Conservation (phyloP, 2,329 filamentous ascomycete species). For the Fusarium newnesense region DNA sequence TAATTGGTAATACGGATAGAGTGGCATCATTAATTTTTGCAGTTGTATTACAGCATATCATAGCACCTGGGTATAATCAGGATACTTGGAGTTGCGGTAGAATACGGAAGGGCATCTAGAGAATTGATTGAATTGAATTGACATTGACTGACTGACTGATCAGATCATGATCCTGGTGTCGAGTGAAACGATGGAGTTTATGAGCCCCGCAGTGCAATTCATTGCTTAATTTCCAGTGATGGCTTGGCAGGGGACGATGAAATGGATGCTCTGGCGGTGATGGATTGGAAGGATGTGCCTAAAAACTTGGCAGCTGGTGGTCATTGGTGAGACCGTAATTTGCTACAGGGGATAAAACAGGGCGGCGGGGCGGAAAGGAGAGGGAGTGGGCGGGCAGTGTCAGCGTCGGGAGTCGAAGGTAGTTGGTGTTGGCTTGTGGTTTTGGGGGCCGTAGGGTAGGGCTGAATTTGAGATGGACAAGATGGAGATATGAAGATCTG, state of each 20-base stretch:
- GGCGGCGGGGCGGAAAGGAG: background rate
- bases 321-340: slow-evolving; percentile 9
- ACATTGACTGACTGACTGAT: background rate
- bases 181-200: background rate
- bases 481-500: too few relatives aligned
- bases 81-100: slow-evolving; percentile 23
- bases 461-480: background rate
- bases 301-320: background rate
- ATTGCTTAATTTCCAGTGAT: slow-evolving; percentile 16
- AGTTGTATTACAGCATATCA: slow-evolving; percentile 8
- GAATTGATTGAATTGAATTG: background rate
- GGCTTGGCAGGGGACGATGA: slow-evolving; percentile 10
- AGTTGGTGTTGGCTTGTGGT: background rate
- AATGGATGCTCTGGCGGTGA: background rate
- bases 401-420: background rate
- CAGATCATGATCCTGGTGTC: background rate
- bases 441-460: background rate
- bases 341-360: background rate
- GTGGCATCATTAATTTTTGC: slow-evolving; percentile 15
- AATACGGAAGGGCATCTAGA: background rate
- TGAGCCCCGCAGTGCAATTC: slow-evolving; percentile 5
- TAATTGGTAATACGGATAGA: slow-evolving; percentile 31
- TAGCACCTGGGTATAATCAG: slow-evolving; percentile 6
- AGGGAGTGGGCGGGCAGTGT: background rate
- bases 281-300: background rate